Evolutionary conservation across 2,329 filamentous ascomycete genomes (phyloP), one percentile per base, ranked within the genome.

Genomic region (Colletotrichum nymphaeae): DNA sequence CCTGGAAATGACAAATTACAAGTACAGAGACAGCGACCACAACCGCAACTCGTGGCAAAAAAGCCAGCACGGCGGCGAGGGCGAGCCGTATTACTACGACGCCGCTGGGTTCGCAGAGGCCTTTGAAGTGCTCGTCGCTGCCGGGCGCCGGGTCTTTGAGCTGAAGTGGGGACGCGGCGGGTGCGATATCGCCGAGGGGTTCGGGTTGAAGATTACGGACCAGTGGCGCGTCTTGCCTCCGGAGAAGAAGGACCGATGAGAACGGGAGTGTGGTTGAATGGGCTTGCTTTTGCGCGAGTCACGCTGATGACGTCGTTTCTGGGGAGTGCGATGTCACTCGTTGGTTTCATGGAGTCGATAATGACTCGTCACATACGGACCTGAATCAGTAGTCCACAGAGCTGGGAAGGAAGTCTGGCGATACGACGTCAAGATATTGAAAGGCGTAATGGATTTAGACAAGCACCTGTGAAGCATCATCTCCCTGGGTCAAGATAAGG

Each of bases 21-120:
- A 86, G 75, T 80, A 85, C 67, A 79, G 82, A 59, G 79, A 79
- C 7, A 78, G 80, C 24, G 78, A 79, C 8, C 81, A 81, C 58
- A 78, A 80, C 26, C 81, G 88, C 35, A 89, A 90, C 78, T 86
- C 83, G 12, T 90, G 88, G 88, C 88, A 90, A 76, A 78, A 77
- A 3, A 83, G 84, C 35, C 88, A 90, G 76, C 82, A 80, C 5
- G 88, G 88, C 35, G 88, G 88, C 1, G 65, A 83, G 28, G 87
- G 86, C 16, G 88, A 90, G 77, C 88, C 88, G 1, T 90, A 85
- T 73, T 87, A 89, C 78, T 85, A 88, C 73, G 81, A 86, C 64
- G 75, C 84, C 0, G 82, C 82, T 2, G 88, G 87, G 1, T 81
- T 88, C 65, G 81, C 84, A 4, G 78, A 81, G 59, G 84, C 81